A percentile compares a stretch with the other conserved stretches of the same genome.
phyloP scores from a whole-genome alignment of 1,284 basidiomycete species.

The Schizophyllum commune region DNA sequence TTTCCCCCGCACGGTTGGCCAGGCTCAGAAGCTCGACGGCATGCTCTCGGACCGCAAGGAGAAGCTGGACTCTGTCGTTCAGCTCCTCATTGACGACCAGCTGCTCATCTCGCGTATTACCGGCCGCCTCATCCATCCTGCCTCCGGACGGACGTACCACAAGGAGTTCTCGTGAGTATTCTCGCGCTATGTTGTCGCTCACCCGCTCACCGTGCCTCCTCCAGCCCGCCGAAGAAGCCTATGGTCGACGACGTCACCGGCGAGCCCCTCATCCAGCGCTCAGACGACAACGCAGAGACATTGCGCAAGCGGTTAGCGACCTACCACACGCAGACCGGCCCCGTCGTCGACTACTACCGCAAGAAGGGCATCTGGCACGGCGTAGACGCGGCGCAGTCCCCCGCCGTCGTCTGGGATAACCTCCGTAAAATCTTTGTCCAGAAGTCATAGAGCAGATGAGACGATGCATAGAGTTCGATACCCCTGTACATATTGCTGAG shows the following conservation, averaged over 20 bases:
- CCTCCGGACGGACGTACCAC: constrained; percentile 90
- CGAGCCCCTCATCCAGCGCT: constrained; percentile 89
- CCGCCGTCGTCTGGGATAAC: constrained; percentile 86
- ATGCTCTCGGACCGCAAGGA: constrained; percentile 84
- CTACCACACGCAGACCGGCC: constrained; percentile 91
- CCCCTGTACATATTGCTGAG: no score
- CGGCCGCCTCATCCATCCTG: constrained; percentile 88
- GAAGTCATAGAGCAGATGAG: constrained; percentile 24
- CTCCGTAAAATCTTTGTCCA: constrained; percentile 56
- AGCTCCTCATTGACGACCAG: constrained; percentile 91
- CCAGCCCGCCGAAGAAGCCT: constrained; percentile 90
- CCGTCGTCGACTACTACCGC: constrained; percentile 97
- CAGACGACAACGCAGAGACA: constrained; percentile 91
- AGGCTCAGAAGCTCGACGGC: constrained; percentile 91
- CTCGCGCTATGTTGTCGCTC: background rate
- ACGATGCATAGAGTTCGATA: background rate
- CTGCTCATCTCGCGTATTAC: constrained; percentile 97
- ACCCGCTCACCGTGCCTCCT: constrained; percentile 7
- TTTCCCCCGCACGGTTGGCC: constrained; percentile 97
- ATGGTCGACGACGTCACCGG: constrained; percentile 94
- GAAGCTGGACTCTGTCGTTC: constrained; percentile 86
- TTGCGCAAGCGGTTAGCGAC: constrained; percentile 82
- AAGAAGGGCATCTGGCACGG: constrained; percentile 82
- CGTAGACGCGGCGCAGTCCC: constrained; percentile 91
- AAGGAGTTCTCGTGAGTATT: constrained; percentile 85